These are phyloP conservation scores for Phytophthora aleatoria DNA, from an alignment of 352 stramenopile species.

Conservation along the genomic window DNA sequence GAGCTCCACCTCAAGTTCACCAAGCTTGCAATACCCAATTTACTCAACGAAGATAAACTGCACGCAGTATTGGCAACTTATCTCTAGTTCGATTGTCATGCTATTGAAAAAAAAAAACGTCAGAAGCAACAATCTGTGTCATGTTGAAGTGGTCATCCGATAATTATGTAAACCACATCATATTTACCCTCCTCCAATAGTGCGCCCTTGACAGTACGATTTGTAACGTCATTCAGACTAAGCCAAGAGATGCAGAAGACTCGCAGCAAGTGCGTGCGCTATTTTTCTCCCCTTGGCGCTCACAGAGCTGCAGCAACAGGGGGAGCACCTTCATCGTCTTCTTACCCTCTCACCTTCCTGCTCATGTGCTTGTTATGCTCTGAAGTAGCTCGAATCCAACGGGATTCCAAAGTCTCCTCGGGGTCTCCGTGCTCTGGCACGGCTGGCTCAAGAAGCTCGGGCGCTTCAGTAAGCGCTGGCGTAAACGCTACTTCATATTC, in stretches of 20 bases:
- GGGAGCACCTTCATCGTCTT: neutral
- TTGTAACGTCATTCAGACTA: slow-evolving; percentile 6
- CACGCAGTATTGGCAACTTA: no score
- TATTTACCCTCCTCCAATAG: slow-evolving; percentile 25
- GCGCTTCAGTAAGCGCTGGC: slow-evolving; percentile 84
- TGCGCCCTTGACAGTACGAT: slow-evolving; percentile 1
- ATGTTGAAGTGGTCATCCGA: neutral
- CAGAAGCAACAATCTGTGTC: no score
- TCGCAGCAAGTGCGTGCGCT: slow-evolving; percentile 50
- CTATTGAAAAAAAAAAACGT: no score
- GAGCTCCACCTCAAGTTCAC: no score
- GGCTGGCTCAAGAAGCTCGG: slow-evolving; percentile 87
- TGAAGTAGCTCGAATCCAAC: slow-evolving; percentile 47
- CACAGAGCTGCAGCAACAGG: neutral
- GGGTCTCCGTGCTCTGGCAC: slow-evolving; percentile 80
- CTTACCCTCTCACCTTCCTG: slow-evolving; percentile 6
- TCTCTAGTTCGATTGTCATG: no score
- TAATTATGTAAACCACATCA: neutral
- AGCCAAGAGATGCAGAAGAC: slow-evolving; percentile 47
- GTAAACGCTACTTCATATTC: slow-evolving; percentile 80
- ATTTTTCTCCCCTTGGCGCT: neutral
- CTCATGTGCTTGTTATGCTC: slow-evolving; percentile 11
- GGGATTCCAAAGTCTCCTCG: slow-evolving; percentile 54
- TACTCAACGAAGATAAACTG: no score
- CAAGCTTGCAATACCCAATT: neutral